Percentiles rank a stretch among this genome's conserved stretches.
These are phyloP conservation scores for Capsella bursapastoris DNA, from an alignment of 345 rosid species.

Conservation along the genomic window DNA sequence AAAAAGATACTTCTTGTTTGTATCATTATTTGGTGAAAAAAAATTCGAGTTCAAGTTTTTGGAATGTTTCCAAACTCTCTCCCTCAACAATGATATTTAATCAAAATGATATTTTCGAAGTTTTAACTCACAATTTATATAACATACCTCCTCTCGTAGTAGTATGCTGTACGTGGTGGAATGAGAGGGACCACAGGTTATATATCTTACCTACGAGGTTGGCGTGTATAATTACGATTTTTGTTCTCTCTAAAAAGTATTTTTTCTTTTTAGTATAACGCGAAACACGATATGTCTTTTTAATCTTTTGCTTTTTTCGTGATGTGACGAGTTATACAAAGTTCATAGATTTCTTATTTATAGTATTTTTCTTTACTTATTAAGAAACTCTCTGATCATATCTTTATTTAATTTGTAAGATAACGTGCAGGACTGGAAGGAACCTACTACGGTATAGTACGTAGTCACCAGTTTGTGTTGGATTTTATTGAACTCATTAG, in stretches of 20 bases:
- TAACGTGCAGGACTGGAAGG: constrained; percentile 7
- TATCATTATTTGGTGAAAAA: constrained; percentile 34
- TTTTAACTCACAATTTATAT: background rate
- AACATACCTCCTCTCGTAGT: background rate
- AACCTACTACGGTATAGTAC: constrained; percentile 26
- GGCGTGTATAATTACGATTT: constrained; percentile 20
- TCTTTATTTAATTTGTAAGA: constrained; percentile 17
- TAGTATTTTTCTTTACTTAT: background rate
- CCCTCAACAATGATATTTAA: constrained; percentile 12
- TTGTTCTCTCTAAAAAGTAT: background rate
- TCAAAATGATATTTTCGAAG: background rate
- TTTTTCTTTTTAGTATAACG: constrained; percentile 23
- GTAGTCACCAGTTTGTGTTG: constrained; percentile 8
- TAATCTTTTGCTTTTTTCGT: constrained; percentile 16
- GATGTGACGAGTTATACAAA: constrained; percentile 37
- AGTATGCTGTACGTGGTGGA: constrained; percentile 11
- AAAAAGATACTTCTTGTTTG: constrained; percentile 42
- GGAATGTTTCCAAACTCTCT: constrained; percentile 36
- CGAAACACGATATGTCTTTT: constrained; percentile 28
- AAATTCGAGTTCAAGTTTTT: constrained; percentile 22
- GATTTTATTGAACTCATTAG: constrained; percentile 20
- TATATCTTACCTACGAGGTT: constrained; percentile 34
- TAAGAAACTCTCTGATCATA: background rate
- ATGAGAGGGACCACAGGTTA: background rate
- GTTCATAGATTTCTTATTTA: background rate